Evolutionary conservation across 2,329 filamentous ascomycete genomes (phyloP).

Genomic region (Fusarium decemcellulare): DNA sequence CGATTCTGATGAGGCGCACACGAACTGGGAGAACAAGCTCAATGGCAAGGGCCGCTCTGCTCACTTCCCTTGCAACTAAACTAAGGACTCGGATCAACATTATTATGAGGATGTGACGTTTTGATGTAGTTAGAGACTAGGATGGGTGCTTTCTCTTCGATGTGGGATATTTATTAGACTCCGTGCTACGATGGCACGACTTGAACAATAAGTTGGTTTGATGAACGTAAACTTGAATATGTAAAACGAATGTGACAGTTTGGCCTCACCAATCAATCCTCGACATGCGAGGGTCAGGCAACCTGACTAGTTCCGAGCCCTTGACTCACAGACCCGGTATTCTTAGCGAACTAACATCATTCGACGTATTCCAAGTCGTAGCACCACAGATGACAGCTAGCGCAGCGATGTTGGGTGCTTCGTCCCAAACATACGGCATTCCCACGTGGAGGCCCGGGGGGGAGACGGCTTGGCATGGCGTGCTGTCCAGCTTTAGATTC

Average conservation of each 20-base stretch:
- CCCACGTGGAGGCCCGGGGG: not conserved
- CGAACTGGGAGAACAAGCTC: conserved; percentile 1
- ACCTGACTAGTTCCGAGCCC: no score
- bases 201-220: not conserved
- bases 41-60: not conserved
- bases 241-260: no score
- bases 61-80: conserved; percentile 17
- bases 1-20: conserved; percentile 10
- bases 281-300: no score
- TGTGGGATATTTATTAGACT: not conserved
- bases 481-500: conserved; percentile 25
- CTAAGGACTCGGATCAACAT: no score
- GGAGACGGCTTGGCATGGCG: conserved; percentile 3
- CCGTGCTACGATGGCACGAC: not conserved
- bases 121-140: not conserved
- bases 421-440: not conserved
- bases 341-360: not conserved
- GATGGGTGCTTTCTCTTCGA: no score
- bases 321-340: no score
- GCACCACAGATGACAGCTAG: not conserved
- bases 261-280: no score
- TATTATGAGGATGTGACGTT: not conserved
- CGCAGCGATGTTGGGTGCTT: not conserved
- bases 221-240: not conserved
- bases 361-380: not conserved